Conservation (phyloP, 495 filamentous ascomycete species). For the Penicillium longicatenatum region DNA sequence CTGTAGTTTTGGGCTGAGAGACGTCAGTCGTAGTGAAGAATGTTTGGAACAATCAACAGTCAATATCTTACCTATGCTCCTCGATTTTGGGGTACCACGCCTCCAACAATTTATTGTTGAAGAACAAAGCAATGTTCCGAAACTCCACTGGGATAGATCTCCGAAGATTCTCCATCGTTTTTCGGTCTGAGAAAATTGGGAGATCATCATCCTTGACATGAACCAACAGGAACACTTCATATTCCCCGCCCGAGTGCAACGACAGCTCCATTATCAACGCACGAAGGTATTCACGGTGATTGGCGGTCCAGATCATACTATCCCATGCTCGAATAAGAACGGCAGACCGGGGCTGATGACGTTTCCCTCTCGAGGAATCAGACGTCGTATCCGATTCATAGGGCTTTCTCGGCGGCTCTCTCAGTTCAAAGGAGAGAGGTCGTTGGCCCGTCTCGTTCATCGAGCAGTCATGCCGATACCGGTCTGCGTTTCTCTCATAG, state of each 20-base stretch:
- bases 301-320: conserved; percentile 65
- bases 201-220: conserved; percentile 64
- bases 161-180: conserved; percentile 48
- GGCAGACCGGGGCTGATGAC: conserved; percentile 56
- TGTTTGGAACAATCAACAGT: background rate
- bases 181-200: conserved; percentile 51
- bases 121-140: conserved; percentile 65
- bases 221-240: conserved; percentile 73
- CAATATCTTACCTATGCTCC: conserved; percentile 27
- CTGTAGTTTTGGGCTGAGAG: conserved; percentile 25
- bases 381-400: background rate
- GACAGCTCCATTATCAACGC: conserved; percentile 73
- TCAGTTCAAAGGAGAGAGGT: conserved; percentile 23
- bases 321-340: conserved; percentile 70
- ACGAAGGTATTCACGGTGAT: conserved; percentile 71
- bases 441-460: conserved; percentile 12
- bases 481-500: conserved; percentile 58
- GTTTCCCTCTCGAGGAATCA: conserved; percentile 4
- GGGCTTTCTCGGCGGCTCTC: conserved; percentile 11
- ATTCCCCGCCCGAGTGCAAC: conserved; percentile 73
- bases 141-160: conserved; percentile 65
- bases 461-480: conserved; percentile 40
- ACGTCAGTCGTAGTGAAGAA: background rate
- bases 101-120: conserved; percentile 50
- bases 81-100: conserved; percentile 32